These are phyloP conservation scores for Camellia granthamiana DNA, from an alignment of 148 eudicot species.

Conservation along the genomic window DNA sequence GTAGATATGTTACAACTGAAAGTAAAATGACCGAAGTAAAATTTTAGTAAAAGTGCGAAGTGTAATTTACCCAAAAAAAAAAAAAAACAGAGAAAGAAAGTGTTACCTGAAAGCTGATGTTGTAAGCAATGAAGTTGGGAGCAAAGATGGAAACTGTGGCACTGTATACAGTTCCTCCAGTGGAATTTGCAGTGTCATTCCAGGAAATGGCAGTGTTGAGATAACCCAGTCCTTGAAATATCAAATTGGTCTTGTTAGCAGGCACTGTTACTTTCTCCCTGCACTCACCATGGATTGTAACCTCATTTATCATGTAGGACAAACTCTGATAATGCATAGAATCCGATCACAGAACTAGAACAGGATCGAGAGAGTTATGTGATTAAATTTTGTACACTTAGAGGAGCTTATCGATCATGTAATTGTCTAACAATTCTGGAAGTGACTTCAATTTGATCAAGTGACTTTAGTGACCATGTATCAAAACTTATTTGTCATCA, in stretches of 20 bases:
- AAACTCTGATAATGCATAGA: background rate
- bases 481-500: no score
- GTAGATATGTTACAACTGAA: no score
- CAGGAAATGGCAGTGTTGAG: conserved; percentile 58
- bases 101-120: conserved; percentile 78
- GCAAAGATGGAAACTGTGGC: conserved; percentile 55
- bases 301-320: background rate
- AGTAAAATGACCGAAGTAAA: no score
- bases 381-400: no score
- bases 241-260: conserved; percentile 61
- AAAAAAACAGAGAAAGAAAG: no score
- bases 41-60: no score
- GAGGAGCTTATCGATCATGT: background rate
- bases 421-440: background rate
- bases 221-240: conserved; percentile 80
- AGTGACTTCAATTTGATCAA: no score
- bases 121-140: conserved; percentile 64
- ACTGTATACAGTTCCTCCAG: conserved; percentile 65
- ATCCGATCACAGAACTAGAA: no score
- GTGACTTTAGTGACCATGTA: no score
- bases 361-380: no score
- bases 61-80: no score
- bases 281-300: conserved; percentile 15
- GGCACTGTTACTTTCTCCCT: conserved; percentile 76
- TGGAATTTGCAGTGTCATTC: conserved; percentile 84